These are phyloP conservation scores for Sarocladium oryzae DNA, from an alignment of 2,329 filamentous ascomycete genomes.

Conservation along the genomic window DNA sequence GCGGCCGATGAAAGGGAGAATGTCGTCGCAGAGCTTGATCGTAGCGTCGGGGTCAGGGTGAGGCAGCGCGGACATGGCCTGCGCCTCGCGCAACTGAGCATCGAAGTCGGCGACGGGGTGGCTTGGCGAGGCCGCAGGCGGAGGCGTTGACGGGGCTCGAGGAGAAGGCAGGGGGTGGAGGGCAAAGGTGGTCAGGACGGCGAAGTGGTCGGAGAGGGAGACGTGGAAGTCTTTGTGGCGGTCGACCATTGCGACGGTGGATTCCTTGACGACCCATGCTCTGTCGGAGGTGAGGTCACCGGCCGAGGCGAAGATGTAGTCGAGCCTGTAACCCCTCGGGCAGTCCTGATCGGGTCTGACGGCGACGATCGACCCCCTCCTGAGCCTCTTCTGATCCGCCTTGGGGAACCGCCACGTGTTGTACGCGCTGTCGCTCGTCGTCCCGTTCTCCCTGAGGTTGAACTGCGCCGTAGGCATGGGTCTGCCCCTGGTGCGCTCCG, in stretches of 20 bases:
- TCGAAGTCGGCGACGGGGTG: conserved; percentile 20
- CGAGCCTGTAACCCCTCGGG: conserved; percentile 74
- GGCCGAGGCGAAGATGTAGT: conserved; percentile 80
- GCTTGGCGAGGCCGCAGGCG: conserved; percentile 10
- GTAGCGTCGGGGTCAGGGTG: conserved; percentile 14
- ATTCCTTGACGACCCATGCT: conserved; percentile 65
- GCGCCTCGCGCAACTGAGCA: conserved; percentile 25
- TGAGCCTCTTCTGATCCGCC: conserved; percentile 59
- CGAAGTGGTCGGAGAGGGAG: conserved; percentile 92
- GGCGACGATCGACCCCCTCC: conserved; percentile 46
- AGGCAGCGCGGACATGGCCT: conserved; percentile 13
- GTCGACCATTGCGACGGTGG: conserved; percentile 71
- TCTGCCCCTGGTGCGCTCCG: conserved; percentile 56
- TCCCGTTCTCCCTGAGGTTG: conserved; percentile 75
- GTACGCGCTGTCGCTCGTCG: conserved; percentile 76
- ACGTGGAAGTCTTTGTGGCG: conserved; percentile 76
- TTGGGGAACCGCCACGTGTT: conserved; percentile 94
- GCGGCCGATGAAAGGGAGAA: conserved; percentile 61
- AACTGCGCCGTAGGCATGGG: conserved; percentile 69
- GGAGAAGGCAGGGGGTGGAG: conserved; percentile 30
- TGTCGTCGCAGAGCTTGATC: conserved; percentile 47
- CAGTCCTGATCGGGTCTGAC: conserved; percentile 64
- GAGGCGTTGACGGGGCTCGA: conserved; percentile 12
- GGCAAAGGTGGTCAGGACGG: conserved; percentile 71
- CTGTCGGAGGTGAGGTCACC: conserved; percentile 25